Conservation (phyloP, 306 rosid genomes). For the Pyrus pyrifolia region DNA sequence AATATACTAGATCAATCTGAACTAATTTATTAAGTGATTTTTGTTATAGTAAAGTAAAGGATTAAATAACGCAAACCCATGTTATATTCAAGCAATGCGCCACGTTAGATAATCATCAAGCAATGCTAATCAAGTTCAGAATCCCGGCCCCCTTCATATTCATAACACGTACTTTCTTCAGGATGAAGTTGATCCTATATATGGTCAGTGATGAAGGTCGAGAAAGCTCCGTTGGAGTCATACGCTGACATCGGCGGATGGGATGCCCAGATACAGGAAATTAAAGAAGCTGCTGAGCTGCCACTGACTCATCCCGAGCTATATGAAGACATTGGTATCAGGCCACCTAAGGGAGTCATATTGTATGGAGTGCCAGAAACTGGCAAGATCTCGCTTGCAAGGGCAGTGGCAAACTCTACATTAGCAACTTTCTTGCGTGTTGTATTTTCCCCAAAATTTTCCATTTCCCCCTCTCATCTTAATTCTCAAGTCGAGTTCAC, state of each 20-base stretch:
- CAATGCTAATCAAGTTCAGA: conserved; percentile 15
- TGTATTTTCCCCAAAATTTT: conserved; percentile 4
- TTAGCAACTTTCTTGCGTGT: conserved; percentile 97
- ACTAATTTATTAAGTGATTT: no score
- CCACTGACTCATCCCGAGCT: conserved; percentile 93
- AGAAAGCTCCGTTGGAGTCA: conserved; percentile 95
- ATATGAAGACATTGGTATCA: conserved; percentile 98
- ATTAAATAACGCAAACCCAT: no score
- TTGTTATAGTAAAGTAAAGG: no score
- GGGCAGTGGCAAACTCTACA: conserved; percentile 98
- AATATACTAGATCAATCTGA: no score
- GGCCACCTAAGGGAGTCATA: conserved; percentile 90
- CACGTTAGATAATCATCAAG: conserved; percentile 24
- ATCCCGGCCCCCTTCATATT: conserved; percentile 45
- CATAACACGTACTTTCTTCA: conserved; percentile 45
- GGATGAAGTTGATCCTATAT: conserved; percentile 93
- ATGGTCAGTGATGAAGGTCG: conserved; percentile 83
- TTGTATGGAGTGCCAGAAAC: conserved; percentile 96
- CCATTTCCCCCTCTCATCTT: no score
- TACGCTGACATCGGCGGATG: conserved; percentile 97
- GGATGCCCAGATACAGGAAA: conserved; percentile 97
- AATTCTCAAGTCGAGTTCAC: no score
- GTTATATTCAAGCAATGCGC: conserved; percentile 41
- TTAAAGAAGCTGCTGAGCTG: conserved; percentile 98
- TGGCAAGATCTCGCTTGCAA: conserved; percentile 90